Conservation (phyloP, 768 basidiomycete species). For the Naganishia vaughanmartiniae region DNA sequence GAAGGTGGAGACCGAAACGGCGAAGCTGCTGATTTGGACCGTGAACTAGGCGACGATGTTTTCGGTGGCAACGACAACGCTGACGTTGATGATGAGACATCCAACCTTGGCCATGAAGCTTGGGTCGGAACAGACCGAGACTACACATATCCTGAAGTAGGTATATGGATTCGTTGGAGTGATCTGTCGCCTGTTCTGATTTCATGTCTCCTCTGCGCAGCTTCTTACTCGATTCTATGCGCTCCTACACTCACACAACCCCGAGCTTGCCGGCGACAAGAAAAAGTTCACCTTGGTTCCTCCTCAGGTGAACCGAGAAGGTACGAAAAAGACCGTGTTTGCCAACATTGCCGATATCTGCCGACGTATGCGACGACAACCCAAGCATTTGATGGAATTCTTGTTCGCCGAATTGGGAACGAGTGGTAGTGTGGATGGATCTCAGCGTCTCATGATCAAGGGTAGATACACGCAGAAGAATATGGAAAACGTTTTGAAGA, state of each 20-base stretch:
- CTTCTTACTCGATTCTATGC: slow-evolving; percentile 89
- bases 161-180: slow-evolving; percentile 34
- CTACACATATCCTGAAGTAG: slow-evolving; percentile 89
- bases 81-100: slow-evolving; percentile 65
- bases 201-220: slow-evolving; percentile 54
- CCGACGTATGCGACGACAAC: slow-evolving; percentile 95
- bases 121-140: slow-evolving; percentile 93
- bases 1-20: slow-evolving; percentile 62
- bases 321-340: slow-evolving; percentile 95
- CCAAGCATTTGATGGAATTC: slow-evolving; percentile 96
- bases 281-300: slow-evolving; percentile 91
- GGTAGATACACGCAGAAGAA: slow-evolving; percentile 98
- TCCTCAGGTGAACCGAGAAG: slow-evolving; percentile 89
- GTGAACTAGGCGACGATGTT: slow-evolving; percentile 83
- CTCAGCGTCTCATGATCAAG: slow-evolving; percentile 88
- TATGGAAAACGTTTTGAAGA: slow-evolving; percentile 90
- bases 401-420: slow-evolving; percentile 98
- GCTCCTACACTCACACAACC: slow-evolving; percentile 88
- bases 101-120: slow-evolving; percentile 60
- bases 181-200: background rate
- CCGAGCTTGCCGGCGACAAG: slow-evolving; percentile 81
- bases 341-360: slow-evolving; percentile 96
- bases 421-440: slow-evolving; percentile 89
- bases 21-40: slow-evolving; percentile 48
- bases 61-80: slow-evolving; percentile 61